phyloP scores from a whole-genome alignment of 192 early-diverging fungal species.

The Backusella macrospora region DNA sequence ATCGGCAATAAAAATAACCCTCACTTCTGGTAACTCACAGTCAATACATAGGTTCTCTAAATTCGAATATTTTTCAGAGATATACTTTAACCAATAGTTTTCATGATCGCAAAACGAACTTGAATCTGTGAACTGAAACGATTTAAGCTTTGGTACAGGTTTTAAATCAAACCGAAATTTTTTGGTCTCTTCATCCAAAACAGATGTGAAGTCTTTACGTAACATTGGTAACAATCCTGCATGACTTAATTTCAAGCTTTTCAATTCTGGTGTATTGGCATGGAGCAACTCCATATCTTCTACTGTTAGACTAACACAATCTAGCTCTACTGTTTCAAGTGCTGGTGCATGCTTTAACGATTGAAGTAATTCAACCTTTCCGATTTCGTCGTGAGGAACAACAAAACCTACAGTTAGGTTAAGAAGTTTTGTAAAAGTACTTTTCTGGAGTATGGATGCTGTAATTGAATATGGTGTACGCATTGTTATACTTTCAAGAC shows the following conservation, averaged over 20 bases:
- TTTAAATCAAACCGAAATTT: constrained; percentile 8
- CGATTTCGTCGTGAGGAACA: not conserved
- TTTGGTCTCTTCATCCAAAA: not conserved
- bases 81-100: not conserved
- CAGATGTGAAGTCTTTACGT: not conserved
- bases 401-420: not conserved
- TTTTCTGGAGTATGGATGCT: not conserved
- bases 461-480: not conserved
- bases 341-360: not conserved
- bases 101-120: not conserved
- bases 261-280: not conserved
- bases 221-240: not conserved
- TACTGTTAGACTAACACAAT: not conserved
- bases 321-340: not conserved
- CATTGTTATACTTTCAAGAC: not conserved
- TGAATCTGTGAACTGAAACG: not conserved
- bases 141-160: not conserved
- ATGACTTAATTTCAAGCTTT: not conserved
- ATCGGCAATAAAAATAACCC: not conserved
- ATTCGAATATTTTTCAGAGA: not conserved
- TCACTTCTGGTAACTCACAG: constrained; percentile 1
- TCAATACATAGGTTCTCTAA: not conserved
- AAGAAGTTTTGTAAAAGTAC: not conserved
- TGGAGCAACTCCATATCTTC: not conserved
- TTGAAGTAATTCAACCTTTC: not conserved